Percentiles rank a stretch among this genome's conserved stretches.
Conservation (phyloP, 2,329 filamentous ascomycete genomes). For the Blastomyces silverae region DNA sequence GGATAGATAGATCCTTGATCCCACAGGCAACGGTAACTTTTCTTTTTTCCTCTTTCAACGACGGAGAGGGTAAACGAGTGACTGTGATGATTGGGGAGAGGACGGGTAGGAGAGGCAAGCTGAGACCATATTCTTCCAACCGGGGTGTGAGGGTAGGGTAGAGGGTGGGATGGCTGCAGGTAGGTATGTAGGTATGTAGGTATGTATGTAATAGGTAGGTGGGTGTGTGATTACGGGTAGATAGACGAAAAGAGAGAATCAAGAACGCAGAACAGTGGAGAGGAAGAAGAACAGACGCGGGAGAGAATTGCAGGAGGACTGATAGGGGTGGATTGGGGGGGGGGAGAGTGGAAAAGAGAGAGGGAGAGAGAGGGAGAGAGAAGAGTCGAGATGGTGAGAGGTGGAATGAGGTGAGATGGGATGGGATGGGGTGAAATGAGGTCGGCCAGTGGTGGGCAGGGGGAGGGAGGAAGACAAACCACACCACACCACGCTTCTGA, state of each 20-base stretch:
- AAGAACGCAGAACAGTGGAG: conserved; percentile 13
- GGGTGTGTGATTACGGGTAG: not conserved
- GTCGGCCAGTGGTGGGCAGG: not conserved
- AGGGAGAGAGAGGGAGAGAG: conserved; percentile 27
- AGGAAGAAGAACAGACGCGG: conserved; percentile 21
- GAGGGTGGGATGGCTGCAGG: conserved; percentile 11
- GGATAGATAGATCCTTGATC: not conserved
- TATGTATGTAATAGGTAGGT: not conserved
- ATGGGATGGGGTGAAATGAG: conserved; percentile 13
- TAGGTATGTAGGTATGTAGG: not conserved
- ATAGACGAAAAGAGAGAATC: not conserved
- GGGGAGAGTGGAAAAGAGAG: conserved; percentile 20
- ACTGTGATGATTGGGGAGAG: not conserved
- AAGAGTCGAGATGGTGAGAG: conserved; percentile 12
- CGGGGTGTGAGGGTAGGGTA: not conserved
- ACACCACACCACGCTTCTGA: not conserved
- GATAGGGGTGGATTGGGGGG: conserved; percentile 20
- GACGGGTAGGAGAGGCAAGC: not conserved
- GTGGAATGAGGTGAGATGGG: conserved; percentile 9
- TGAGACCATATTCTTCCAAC: conserved; percentile 7
- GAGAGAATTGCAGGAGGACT: conserved; percentile 26
- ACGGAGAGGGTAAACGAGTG: conserved; percentile 8
- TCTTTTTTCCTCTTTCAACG: not conserved
- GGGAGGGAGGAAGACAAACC: not conserved
- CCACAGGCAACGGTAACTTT: not conserved